Evolutionary conservation across 345 rosid genomes (phyloP), one percentile per base, ranked within the genome.

Genomic region (Xanthoceras sorbifolium): DNA sequence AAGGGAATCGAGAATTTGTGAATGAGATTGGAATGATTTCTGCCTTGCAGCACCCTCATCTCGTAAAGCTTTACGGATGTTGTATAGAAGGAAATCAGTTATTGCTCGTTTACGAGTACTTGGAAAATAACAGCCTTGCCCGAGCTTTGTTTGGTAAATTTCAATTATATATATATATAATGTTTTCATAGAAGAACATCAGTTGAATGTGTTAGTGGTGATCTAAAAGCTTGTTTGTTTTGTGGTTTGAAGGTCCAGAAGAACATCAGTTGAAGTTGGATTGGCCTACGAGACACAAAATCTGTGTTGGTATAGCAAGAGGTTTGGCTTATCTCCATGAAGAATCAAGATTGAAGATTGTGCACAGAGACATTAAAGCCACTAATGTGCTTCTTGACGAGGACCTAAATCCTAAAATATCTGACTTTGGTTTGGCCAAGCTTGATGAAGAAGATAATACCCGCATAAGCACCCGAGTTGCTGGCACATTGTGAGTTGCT

Each of bases 361-460:
- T 91, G 52, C 97, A 91, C 48, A 85, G 93, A 74, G 97, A 91
- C 82, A 90, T 91, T 65, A 91, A 91, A 79, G 86, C 93, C 1
- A 87, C 91, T 0, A 91, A 88, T 74, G 93, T 90, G 74, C 90
- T 90, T 42, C 93, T 91, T 14, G 92, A 90, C 23, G 79, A 79
- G 78, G 64, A 83, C 61, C 80, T 91, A 9, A 87, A 81, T 11
- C 84, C 92, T 36, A 87, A 86, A 75, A 90, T 91, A 63, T 90
- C 92, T 22, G 93, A 91, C 77, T 91, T 91, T 55, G 93, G 93
- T 67, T 79, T 91, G 36, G 97, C 97, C 23, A 91, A 88, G 52
- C 87, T 91, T 17, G 89, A 91, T 14, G 91, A 88, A 57, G 93
- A 84, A 38, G 92, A 88, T 62, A 85, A 91, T 57, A 88, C 92